Evolutionary conservation across 495 filamentous ascomycete genomes (phyloP).

Genomic region (Gamarada debralockiae): DNA sequence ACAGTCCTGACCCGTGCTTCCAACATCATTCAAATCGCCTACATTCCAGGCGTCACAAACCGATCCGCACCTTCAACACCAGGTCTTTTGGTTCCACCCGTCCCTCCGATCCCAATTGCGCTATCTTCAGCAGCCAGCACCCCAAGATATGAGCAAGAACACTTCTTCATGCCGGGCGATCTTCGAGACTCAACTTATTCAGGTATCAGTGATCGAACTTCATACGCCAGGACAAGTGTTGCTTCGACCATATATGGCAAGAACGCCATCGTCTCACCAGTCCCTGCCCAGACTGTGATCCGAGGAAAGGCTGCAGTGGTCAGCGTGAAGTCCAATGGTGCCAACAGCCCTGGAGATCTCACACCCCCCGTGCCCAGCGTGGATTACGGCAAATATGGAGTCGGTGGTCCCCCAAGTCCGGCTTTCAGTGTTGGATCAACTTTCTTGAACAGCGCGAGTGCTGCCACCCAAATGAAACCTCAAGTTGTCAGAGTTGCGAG

Average conservation of each 20-base stretch:
- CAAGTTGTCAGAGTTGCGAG: constrained; percentile 51
- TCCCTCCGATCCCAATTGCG: constrained; percentile 83
- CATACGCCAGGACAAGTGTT: constrained; percentile 72
- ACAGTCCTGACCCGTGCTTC: constrained; percentile 94
- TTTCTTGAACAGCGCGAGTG: constrained; percentile 57
- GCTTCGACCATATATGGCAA: constrained; percentile 91
- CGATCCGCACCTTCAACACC: constrained; percentile 79
- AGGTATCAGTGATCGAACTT: constrained; percentile 61
- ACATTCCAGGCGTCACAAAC: constrained; percentile 97
- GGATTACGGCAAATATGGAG: constrained; percentile 45
- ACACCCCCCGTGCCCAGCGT: constrained; percentile 53
- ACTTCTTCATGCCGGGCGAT: constrained; percentile 92
- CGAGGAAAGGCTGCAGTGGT: constrained; percentile 86
- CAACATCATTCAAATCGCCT: constrained; percentile 98
- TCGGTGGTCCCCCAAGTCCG: constrained; percentile 39
- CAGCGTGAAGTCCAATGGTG: constrained; percentile 68
- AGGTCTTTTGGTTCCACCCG: constrained; percentile 79
- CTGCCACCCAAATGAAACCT: constrained; percentile 48
- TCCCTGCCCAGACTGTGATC: constrained; percentile 79
- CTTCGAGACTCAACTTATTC: constrained; percentile 85
- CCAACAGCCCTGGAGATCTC: constrained; percentile 38
- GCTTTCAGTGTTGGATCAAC: constrained; percentile 62
- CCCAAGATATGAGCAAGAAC: constrained; percentile 69
- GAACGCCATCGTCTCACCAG: constrained; percentile 73
- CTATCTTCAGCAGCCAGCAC: constrained; percentile 48